Base-by-base conservation (phyloP, 306 rosid species). In the Sphenostylis stenocarpa region DNA sequence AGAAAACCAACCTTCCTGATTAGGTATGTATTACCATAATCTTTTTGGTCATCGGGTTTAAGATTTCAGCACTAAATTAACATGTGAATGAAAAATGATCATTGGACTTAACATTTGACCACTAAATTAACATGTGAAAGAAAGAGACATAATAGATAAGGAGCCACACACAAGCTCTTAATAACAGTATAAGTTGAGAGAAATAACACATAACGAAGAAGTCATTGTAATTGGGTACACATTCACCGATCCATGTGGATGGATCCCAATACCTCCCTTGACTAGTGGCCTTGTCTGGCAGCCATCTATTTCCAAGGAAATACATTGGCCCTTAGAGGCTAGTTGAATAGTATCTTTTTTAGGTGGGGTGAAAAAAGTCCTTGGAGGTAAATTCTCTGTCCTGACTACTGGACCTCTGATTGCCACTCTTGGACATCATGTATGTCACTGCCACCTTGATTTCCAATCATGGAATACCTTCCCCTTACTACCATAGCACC, bases 61-160 rank as follows among this genome's bases (percentile, higher is more conserved):
- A 55, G 75, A 64, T 82, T 68, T 71, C 47, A 7, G 49, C 34
- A 58, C 28, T 53, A 55, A 77, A 81, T 20, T 41, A 70, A 38
- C 4, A 69, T 14, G 9, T 52, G 45, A 52, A 52, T 52, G 38
- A 21, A 53, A 51, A 20, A 51, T 41, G 36, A 53, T 39, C 49
- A 70, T 51, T 51, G 38, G 74, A 29, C 62, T 62, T 58, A 61
- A 51, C 73, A 61, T 76, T 67, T 41, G 26, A 15, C 36, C 21
- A 47, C 33, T 51, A 43, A 76, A 81, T 17, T 20, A 69, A 34
- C 3, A 69, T 10, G 17, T 24, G 28, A 70, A 44, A 72, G 36
- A 77, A 53, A 26, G 21, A 56, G 85, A 69, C 80, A 84, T 6
- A 84, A 36, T 61, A 44, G 60, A 68, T 56, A 31, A 44, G 77